Evolutionary conservation across 176 grass and related monocot genomes (phyloP), one percentile per base, ranked within the genome.

Genomic region (Avena sativa): DNA sequence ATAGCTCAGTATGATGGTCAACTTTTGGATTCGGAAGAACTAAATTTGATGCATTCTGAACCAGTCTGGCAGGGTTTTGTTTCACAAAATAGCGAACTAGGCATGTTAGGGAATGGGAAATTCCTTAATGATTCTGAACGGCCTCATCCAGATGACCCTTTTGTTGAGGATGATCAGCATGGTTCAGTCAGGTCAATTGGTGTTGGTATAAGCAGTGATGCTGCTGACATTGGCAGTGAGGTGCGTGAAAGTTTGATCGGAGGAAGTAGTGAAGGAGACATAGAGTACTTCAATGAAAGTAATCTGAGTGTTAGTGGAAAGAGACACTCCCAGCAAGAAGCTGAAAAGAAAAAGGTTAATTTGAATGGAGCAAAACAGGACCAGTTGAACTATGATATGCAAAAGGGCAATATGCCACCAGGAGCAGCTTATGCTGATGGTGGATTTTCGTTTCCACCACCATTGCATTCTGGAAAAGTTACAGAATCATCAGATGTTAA

Each of bases 61-160:
- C 91, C 94, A 57, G 94, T 94, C 81, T 99, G 97, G 97, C 97
- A 96, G 72, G 97, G 97, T 46, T 99, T 99, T 79, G 91, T 99
- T 62, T 91, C 94, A 25, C 97, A 99, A 68, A 93, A 92, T 78
- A 96, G 78, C 76, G 97, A 99, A 83, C 76, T 99, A 58, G 87
- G 88, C 63, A 92, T 96, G 79, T 53, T 98, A 88, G 97, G 90
- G 40, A 94, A 96, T 94, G 94, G 92, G 5, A 92, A 91, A 65
- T 79, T 87, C 36, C 86, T 84, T 55, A 89, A 86, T 80, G 96
- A 94, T 52, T 83, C 82, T 56, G 88, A 84, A 71, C 88, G 52
- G 34, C 79, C 53, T 79, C 88, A 87, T 68, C 83, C 88, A 26
- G 91, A 98, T 85, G 96, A 95, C 25, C 92, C 93, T 77, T 98